Base-by-base conservation (phyloP, 805 yeast genomes). In the Lachancea mirantina region DNA sequence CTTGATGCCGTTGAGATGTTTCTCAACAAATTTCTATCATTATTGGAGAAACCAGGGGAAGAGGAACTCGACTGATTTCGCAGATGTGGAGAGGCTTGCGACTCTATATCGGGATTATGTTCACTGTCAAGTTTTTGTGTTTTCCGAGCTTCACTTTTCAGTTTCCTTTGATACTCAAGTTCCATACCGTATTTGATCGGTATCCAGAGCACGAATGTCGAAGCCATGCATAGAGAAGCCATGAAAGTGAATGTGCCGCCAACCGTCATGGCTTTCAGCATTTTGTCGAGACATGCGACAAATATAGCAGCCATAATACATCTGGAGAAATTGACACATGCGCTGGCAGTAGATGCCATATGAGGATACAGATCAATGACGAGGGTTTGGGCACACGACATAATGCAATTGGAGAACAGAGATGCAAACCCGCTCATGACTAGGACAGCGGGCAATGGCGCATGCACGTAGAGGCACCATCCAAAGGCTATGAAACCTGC, bases 201-300 rank as follows among this genome's bases (percentile, higher is more conserved):
- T 2, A 56, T 33, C 8, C 48, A 32, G 6, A 62, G 39, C 9
- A 45, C 16, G 0, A 32, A 16, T 3, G 60, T 45, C 2, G 59
- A 50, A 2, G 48, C 14, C 6, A 50, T 16, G 4, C 70, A 63
- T 1, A 78, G 32, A 0, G 66, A 77, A 2, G 78, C 76, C 67
- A 83, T 56, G n/a, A 85, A 63, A 0, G 94, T 77, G 47, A 76
- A 84, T 1, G 83, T 71, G 11, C 95, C 92, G 1, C 95, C 95
- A 8, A 72, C 56, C 0, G 74, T 73, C 72, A 87, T 63, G 0
- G 60, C 39, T 0, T 36, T 34, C 10, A 66, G 62, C 89, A 87
- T 81, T 30, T 59, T 66, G 14, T 74, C 68, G 14, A 84, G 62
- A 3, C 76, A 77, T 1, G 83, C 92, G 14, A 80, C 67, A 25